Evolutionary conservation across 306 rosid genomes (phyloP), one percentile per base, ranked within the genome.

Genomic region (Vigna nakashimae): DNA sequence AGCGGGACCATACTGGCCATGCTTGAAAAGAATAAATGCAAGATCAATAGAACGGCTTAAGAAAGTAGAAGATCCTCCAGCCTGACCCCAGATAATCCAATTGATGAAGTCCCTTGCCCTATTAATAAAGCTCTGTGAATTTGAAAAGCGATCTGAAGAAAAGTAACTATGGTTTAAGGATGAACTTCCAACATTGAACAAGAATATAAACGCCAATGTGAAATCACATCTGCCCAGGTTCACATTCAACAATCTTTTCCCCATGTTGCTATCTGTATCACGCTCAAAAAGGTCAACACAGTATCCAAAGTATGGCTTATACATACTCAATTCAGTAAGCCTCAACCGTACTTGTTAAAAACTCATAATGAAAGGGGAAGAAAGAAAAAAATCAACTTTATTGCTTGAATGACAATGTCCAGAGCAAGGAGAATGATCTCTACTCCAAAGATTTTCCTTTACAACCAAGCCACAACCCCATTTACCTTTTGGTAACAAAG

Each of bases 1-100:
- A 64, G 90, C 91, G 62, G 96, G 97, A 79, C 83, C 87, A 65
- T 89, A 95, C 78, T 95, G 98, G 74, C 88, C 89, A 76, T 92
- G 90, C 89, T 89, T 88, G 74, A 95, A 89, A 72, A 95, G 92
- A 75, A 95, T 84, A 53, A 88, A 70, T 28, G 97, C 91, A 78
- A 95, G 97, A 82, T 91, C 93, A 69, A 87, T 84, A 78, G 96
- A 86, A 75, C 91, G 97, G 82, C 78, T 89, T 71, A 92, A 84
- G 83, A 92, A 83, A 48, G 91, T 78, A 75, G 88, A 82, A 63
- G 88, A 82, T 57, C 87, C 92, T 50, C 96, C 87, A 69, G 87
- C 76, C 80, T 85, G 83, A 57, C 93, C 96, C 90, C 90, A 91
- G 75, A 91, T 90, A 57, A 91, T 87, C 97, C 92, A 92, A 83